These are phyloP conservation scores for Pichia sp. DNA, from an alignment of 1,139 yeast species.

Conservation along the genomic window DNA sequence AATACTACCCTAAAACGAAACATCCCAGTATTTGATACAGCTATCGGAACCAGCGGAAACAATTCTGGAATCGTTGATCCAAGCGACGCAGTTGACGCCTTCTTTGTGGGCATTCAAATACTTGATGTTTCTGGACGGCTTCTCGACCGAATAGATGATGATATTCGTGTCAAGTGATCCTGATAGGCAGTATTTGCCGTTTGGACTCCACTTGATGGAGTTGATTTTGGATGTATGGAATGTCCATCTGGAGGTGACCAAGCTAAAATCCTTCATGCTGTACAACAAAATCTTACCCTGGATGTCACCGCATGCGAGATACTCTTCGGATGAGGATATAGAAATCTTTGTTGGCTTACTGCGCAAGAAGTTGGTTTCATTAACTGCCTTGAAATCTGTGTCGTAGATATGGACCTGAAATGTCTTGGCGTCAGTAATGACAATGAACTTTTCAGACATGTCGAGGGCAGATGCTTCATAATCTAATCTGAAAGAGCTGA, in stretches of 20 bases:
- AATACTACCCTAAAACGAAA: too few species aligned
- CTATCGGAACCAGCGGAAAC: conserved; percentile 81
- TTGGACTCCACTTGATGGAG: conserved; percentile 71
- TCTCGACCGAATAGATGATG: conserved; percentile 68
- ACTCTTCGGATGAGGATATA: conserved; percentile 61
- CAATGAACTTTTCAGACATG: conserved; percentile 35
- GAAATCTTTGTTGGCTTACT: conserved; percentile 20
- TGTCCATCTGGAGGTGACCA: conserved; percentile 89
- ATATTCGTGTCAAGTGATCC: conserved; percentile 83
- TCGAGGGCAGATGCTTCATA: conserved; percentile 40
- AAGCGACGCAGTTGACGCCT: conserved; percentile 70
- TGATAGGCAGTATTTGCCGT: conserved; percentile 65
- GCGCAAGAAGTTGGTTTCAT: conserved; percentile 43
- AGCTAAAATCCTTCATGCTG: conserved; percentile 43
- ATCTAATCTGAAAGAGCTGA: conserved; percentile 25
- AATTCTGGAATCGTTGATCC: conserved; percentile 46
- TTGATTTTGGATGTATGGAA: conserved; percentile 83
- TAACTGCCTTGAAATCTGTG: conserved; percentile 10
- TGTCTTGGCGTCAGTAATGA: conserved; percentile 40
- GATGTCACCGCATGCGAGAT: conserved; percentile 78
- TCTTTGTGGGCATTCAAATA: conserved; percentile 78
- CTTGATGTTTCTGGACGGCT: conserved; percentile 73
- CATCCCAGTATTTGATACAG: conserved; percentile 67
- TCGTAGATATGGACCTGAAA: conserved; percentile 25
- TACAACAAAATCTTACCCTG: conserved; percentile 78